Conservation (phyloP, 1,139 yeast genomes). For the Suhomyces panamericanus region DNA sequence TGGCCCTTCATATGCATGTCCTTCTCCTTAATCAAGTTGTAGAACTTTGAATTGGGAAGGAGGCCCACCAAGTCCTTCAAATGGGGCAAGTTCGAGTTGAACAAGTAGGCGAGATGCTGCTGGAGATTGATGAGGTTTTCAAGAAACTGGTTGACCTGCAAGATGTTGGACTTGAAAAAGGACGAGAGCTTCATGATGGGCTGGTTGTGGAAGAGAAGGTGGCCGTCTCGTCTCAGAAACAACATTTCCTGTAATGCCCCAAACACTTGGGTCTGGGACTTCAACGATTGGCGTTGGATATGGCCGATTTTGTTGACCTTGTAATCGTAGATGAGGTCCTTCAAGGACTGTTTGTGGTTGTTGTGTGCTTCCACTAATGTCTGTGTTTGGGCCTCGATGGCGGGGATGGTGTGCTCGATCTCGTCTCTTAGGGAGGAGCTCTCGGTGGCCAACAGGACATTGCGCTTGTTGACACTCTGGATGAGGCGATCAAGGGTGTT, state of each 20-base stretch:
- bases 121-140: conserved; percentile 43
- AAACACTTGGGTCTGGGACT: conserved; percentile 28
- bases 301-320: conserved; percentile 23
- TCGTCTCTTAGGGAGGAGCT: conserved; percentile 13
- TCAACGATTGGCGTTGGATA: conserved; percentile 31
- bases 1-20: conserved; percentile 31
- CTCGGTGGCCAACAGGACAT: conserved; percentile 18
- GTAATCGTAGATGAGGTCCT: conserved; percentile 14
- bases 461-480: conserved; percentile 17
- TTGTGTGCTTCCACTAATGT: background rate
- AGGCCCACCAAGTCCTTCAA: conserved; percentile 29
- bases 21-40: conserved; percentile 37
- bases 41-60: conserved; percentile 39
- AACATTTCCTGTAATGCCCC: conserved; percentile 27
- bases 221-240: conserved; percentile 19
- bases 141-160: conserved; percentile 39
- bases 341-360: conserved; percentile 8
- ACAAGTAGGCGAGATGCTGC: conserved; percentile 26
- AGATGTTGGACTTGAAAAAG: conserved; percentile 32
- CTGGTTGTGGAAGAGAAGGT: conserved; percentile 26
- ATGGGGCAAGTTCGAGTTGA: conserved; percentile 36
- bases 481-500: conserved; percentile 26
- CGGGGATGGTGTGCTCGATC: background rate
- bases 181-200: conserved; percentile 32
- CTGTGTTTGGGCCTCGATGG: background rate